phyloP scores from a whole-genome alignment of 495 filamentous ascomycete species.

The Penicillium argentinense region DNA sequence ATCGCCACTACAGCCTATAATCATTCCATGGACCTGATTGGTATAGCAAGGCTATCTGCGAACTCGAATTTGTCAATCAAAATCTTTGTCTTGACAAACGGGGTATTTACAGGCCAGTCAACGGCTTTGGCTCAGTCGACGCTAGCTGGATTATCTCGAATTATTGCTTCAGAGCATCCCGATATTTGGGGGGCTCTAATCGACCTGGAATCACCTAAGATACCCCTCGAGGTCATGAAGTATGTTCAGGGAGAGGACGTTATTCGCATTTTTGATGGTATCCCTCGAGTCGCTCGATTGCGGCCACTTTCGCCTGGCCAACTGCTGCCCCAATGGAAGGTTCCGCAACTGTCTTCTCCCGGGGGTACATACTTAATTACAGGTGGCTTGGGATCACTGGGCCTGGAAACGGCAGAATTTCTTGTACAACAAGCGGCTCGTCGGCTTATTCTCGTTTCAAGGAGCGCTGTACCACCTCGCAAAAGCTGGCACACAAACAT shows the following conservation, averaged over 20 bases:
- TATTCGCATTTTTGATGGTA: slow-evolving; percentile 45
- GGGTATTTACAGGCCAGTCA: neutral
- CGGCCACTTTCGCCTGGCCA: slow-evolving; percentile 23
- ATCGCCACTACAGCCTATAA: neutral
- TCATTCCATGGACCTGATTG: neutral
- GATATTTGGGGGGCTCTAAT: slow-evolving; percentile 40
- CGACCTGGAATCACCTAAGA: slow-evolving; percentile 21
- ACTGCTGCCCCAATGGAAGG: slow-evolving; percentile 24
- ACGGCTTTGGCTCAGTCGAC: slow-evolving; percentile 38
- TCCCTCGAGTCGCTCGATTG: slow-evolving; percentile 34
- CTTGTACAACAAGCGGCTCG: slow-evolving; percentile 41
- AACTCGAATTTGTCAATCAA: neutral
- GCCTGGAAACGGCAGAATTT: slow-evolving; percentile 35
- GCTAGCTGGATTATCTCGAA: slow-evolving; percentile 36
- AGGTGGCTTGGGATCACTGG: slow-evolving; percentile 46
- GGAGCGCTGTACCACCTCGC: slow-evolving; percentile 32
- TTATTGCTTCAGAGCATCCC: slow-evolving; percentile 40
- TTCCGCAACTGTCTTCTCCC: neutral
- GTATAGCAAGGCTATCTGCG: neutral
- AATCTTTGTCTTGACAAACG: neutral
- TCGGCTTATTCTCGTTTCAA: slow-evolving; percentile 41
- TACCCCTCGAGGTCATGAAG: slow-evolving; percentile 31
- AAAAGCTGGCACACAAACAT: neutral
- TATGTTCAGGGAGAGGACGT: slow-evolving; percentile 41
- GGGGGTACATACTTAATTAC: slow-evolving; percentile 46